phyloP scores from a whole-genome alignment of 2,329 filamentous ascomycete species.

The Blastomyces percursus region DNA sequence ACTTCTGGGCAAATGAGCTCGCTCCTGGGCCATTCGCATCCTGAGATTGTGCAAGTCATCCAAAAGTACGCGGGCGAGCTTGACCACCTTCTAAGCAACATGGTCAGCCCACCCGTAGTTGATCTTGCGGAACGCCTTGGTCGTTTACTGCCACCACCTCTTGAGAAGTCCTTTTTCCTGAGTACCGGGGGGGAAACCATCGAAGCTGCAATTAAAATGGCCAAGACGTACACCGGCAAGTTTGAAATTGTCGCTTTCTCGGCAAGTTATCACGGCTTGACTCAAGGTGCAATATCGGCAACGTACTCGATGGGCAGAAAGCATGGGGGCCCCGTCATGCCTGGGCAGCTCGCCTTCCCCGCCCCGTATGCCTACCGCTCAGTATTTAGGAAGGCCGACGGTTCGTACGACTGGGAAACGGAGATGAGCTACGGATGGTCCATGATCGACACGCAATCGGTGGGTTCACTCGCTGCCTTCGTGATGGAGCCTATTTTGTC shows the following conservation, averaged over 20 bases:
- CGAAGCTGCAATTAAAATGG: constrained; percentile 54
- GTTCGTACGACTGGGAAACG: constrained; percentile 54
- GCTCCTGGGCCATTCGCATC: constrained; percentile 47
- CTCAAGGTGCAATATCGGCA: constrained; percentile 41
- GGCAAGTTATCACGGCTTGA: constrained; percentile 53
- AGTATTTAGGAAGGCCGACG: constrained; percentile 48
- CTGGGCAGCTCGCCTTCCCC: constrained; percentile 48
- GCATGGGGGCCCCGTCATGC: constrained; percentile 39
- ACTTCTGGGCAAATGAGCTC: constrained; percentile 53
- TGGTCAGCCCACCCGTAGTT: constrained; percentile 49
- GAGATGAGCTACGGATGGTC: constrained; percentile 54
- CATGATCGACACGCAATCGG: constrained; percentile 49
- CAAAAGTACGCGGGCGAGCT: constrained; percentile 40
- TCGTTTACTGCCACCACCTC: constrained; percentile 34
- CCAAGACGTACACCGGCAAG: constrained; percentile 53
- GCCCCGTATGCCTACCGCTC: constrained; percentile 53
- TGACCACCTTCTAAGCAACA: constrained; percentile 50
- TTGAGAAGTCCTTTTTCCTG: constrained; percentile 49
- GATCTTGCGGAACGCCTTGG: constrained; percentile 44
- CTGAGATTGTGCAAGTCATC: constrained; percentile 47
- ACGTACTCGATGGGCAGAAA: constrained; percentile 45
- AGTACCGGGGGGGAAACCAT: constrained; percentile 48
- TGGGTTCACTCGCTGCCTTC: constrained; percentile 52
- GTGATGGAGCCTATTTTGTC: constrained; percentile 52
- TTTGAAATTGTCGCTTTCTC: constrained; percentile 53